A percentile compares a stretch with the other conserved stretches of the same genome.
Conservation (phyloP, 495 filamentous ascomycete species). For the Hapsidospora chrysogenum region DNA sequence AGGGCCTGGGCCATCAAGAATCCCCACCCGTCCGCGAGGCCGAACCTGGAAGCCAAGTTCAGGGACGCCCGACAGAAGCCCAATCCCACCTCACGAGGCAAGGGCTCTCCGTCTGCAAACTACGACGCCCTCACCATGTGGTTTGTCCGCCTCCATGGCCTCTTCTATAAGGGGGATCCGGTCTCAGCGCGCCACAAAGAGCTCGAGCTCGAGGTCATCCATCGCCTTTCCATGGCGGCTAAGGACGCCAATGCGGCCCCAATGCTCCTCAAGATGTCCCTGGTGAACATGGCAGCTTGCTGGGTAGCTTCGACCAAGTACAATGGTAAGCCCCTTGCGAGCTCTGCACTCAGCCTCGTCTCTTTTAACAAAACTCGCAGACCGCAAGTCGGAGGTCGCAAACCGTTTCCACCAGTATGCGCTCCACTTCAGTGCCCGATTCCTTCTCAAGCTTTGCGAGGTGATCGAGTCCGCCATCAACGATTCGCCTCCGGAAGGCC, state of each 20-base stretch:
- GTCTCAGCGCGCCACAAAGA: constrained; percentile 55
- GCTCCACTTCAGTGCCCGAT: constrained; percentile 66
- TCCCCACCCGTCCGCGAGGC: constrained; percentile 52
- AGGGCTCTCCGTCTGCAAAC: neutral
- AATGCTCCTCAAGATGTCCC: constrained; percentile 57
- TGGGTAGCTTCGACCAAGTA: constrained; percentile 46
- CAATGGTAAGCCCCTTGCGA: constrained; percentile 29
- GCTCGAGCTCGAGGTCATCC: constrained; percentile 72
- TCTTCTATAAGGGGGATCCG: constrained; percentile 54
- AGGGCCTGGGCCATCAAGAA: constrained; percentile 55
- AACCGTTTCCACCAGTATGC: constrained; percentile 52
- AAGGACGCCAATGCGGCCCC: constrained; percentile 37
- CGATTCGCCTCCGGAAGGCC: constrained; percentile 30
- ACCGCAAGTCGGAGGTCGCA: constrained; percentile 18
- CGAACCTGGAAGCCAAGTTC: constrained; percentile 70
- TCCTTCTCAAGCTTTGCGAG: constrained; percentile 60
- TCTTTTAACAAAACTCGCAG: constrained; percentile 11
- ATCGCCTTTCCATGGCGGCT: constrained; percentile 54
- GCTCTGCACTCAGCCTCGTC: no score
- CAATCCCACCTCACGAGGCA: constrained; percentile 4
- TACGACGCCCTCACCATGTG: constrained; percentile 48
- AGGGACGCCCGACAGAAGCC: constrained; percentile 31
- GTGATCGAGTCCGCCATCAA: constrained; percentile 47
- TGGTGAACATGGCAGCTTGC: constrained; percentile 77
- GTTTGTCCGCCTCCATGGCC: constrained; percentile 81